These are phyloP conservation scores for Dactylellina drechsleri DNA, from an alignment of 2,329 filamentous ascomycete species.

Conservation along the genomic window DNA sequence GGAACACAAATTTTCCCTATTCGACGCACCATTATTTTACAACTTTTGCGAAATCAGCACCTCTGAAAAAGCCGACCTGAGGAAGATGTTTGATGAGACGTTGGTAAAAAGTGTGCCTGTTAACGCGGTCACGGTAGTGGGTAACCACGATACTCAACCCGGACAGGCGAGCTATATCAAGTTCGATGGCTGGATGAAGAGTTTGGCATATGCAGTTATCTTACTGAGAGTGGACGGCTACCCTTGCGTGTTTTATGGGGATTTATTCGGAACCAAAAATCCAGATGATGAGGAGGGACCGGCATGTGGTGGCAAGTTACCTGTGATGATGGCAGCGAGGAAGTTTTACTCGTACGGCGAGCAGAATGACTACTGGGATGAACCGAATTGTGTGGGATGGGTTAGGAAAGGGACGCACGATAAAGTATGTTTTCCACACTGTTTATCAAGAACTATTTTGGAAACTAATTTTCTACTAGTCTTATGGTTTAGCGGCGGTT, in stretches of 20 bases:
- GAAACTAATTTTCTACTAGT: constrained; percentile 60
- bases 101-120: constrained; percentile 68
- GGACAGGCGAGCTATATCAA: constrained; percentile 70
- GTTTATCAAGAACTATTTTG: constrained; percentile 57
- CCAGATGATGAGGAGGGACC: constrained; percentile 65
- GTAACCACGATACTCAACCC: constrained; percentile 77
- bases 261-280: constrained; percentile 57
- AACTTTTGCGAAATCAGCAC: constrained; percentile 73
- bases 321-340: constrained; percentile 70
- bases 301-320: constrained; percentile 68
- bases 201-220: constrained; percentile 76
- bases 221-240: constrained; percentile 72
- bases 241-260: constrained; percentile 75
- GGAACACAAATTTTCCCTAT: constrained; percentile 70
- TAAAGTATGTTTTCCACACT: constrained; percentile 53
- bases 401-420: constrained; percentile 66
- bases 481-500: constrained; percentile 68
- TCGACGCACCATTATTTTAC: constrained; percentile 75
- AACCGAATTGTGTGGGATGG: constrained; percentile 71
- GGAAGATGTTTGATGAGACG: constrained; percentile 71
- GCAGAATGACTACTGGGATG: constrained; percentile 73
- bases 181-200: constrained; percentile 75
- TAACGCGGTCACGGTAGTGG: constrained; percentile 74
- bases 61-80: constrained; percentile 69
- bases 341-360: constrained; percentile 74